A percentile compares a stretch with the other conserved stretches of the same genome.
phyloP scores from a whole-genome alignment of 768 basidiomycete genomes.

The Chlorophyllum brunneum region DNA sequence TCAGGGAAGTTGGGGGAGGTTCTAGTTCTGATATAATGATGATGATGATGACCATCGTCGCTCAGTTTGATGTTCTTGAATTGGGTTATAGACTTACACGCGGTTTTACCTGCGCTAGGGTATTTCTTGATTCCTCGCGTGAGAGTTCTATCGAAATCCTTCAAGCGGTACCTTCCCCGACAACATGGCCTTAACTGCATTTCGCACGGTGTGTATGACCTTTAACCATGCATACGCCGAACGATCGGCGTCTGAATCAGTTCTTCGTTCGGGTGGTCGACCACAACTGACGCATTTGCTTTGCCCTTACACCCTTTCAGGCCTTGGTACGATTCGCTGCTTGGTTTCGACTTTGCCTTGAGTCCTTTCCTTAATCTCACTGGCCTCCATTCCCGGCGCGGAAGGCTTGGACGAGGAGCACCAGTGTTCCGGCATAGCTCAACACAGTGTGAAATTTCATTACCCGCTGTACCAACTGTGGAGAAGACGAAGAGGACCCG shows the following conservation, averaged over 20 bases:
- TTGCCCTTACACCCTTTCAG: conserved; percentile 12
- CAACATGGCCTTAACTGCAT: conserved; percentile 86
- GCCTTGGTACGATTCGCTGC: neutral
- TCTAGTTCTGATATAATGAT: conserved; percentile 89
- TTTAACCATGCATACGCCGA: conserved; percentile 89
- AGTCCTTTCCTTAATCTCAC: conserved; percentile 14
- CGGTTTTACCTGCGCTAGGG: conserved; percentile 70
- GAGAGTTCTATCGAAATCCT: conserved; percentile 89
- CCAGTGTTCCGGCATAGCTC: conserved; percentile 68
- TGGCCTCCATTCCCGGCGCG: conserved; percentile 15
- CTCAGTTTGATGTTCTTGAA: neutral
- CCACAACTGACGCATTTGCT: conserved; percentile 17
- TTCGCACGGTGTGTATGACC: conserved; percentile 59
- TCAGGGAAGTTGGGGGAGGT: too few species aligned
- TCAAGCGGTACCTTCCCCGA: conserved; percentile 96
- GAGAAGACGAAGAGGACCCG: conserved; percentile 89
- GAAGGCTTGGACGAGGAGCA: conserved; percentile 21
- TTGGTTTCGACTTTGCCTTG: conserved; percentile 18
- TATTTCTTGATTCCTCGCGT: conserved; percentile 90
- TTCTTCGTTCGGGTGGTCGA: conserved; percentile 19
- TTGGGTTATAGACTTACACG: conserved; percentile 67
- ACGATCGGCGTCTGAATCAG: conserved; percentile 41
- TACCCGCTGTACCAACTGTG: conserved; percentile 92
- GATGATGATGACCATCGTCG: conserved; percentile 1
- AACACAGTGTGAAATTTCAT: conserved; percentile 80